A percentile compares a stretch with the other conserved stretches of the same genome.
phyloP scores from a whole-genome alignment of 352 stramenopile species.

The Phytopythium mirpurense region DNA sequence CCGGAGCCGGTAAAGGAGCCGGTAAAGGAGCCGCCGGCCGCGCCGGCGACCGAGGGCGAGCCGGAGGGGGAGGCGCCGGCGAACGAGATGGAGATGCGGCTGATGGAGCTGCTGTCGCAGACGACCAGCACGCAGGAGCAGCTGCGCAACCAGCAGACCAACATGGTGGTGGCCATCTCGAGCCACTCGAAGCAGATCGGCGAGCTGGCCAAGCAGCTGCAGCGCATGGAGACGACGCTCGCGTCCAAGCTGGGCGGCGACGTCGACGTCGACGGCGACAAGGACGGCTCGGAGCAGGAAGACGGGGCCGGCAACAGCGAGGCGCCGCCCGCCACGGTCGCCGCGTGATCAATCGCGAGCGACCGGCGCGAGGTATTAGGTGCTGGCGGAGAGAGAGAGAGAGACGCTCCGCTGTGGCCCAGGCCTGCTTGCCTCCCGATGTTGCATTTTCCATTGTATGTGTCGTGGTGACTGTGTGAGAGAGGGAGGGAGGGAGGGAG shows the following conservation, averaged over 20 bases:
- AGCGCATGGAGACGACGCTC: constrained; percentile 50
- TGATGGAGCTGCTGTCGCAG: constrained; percentile 48
- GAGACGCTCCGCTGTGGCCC: neutral
- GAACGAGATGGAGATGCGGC: constrained; percentile 17
- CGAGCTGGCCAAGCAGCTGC: constrained; percentile 45
- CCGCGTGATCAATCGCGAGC: too few relatives aligned
- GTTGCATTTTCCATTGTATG: neutral
- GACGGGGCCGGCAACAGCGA: constrained; percentile 1
- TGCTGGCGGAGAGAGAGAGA: too few relatives aligned
- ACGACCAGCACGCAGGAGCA: constrained; percentile 54
- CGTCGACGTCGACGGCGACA: neutral
- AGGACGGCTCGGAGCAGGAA: neutral
- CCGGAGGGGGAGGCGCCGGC: constrained; percentile 14
- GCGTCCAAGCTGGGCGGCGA: constrained; percentile 25
- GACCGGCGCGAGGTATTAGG: too few relatives aligned
- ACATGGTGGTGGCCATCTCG: constrained; percentile 47
- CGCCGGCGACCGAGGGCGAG: constrained; percentile 7
- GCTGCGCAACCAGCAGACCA: constrained; percentile 44
- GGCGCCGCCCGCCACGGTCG: constrained; percentile 5
- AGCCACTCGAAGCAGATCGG: constrained; percentile 53
- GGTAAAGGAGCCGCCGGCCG: neutral
- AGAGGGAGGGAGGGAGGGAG: neutral
- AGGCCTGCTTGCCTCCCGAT: neutral
- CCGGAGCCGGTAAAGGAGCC: neutral
- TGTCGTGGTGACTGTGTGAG: neutral